Evolutionary conservation across 768 basidiomycete species (phyloP).

Genomic region (Hericium alpestre): DNA sequence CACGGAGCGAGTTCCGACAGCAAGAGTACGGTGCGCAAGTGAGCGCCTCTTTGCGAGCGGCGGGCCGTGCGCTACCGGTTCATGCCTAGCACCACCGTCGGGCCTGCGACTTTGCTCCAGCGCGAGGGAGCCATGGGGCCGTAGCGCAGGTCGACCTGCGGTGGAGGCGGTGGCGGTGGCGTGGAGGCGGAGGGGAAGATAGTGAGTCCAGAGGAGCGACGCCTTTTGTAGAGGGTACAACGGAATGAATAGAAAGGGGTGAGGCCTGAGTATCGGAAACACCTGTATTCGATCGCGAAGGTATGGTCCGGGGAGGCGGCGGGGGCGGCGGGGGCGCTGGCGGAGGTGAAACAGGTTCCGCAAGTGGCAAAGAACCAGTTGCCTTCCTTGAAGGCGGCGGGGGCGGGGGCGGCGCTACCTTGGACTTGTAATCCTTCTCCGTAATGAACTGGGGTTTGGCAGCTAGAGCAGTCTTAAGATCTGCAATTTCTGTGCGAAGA

Average conservation of each 20-base stretch:
- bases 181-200: slow-evolving; percentile 1
- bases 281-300: background rate
- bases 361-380: too few relatives aligned
- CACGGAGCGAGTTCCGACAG: too few relatives aligned
- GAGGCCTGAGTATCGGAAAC: too few relatives aligned
- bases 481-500: slow-evolving; percentile 39
- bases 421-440: slow-evolving; percentile 64
- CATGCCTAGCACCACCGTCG: slow-evolving; percentile 50
- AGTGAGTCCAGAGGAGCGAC: background rate
- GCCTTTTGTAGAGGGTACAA: background rate
- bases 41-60: too few relatives aligned
- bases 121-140: slow-evolving; percentile 53
- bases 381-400: slow-evolving; percentile 30
- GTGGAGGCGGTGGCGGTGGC: slow-evolving; percentile 18
- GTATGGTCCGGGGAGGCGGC: background rate
- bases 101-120: slow-evolving; percentile 71
- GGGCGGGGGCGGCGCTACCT: slow-evolving; percentile 54
- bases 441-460: slow-evolving; percentile 40
- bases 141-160: slow-evolving; percentile 38
- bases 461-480: slow-evolving; percentile 40
- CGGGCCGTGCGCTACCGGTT: slow-evolving; percentile 26
- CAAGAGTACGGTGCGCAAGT: too few relatives aligned
- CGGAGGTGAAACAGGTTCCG: too few relatives aligned
- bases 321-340: background rate
- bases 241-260: too few relatives aligned